Conservation (phyloP, 176 grass and related monocot species). For the Poa annua region DNA sequence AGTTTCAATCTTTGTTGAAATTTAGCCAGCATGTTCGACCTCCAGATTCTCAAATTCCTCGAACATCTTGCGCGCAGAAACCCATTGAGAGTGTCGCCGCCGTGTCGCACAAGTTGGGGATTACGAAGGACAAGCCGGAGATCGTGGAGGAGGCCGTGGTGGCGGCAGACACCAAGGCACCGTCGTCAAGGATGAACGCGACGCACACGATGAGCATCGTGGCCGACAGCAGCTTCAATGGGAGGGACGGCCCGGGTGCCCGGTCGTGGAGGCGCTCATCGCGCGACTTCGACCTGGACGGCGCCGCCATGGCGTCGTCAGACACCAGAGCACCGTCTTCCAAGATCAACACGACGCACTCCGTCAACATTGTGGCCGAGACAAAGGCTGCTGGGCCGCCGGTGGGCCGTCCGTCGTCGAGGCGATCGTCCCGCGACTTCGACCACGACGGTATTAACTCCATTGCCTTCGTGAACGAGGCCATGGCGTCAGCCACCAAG, state of each 20-base stretch:
- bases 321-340: conserved; percentile 32
- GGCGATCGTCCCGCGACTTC: conserved; percentile 75
- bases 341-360: conserved; percentile 54
- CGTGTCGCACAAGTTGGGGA: conserved; percentile 23
- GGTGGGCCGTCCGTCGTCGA: conserved; percentile 61
- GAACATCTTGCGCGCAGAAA: conserved; percentile 30
- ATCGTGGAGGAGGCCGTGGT: conserved; percentile 19
- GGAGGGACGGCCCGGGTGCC: conserved; percentile 49
- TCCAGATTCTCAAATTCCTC: neutral
- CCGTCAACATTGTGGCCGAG: conserved; percentile 54
- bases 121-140: conserved; percentile 26
- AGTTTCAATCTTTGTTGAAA: neutral
- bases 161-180: conserved; percentile 34
- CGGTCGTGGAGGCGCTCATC: conserved; percentile 75
- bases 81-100: conserved; percentile 25
- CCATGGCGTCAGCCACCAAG: conserved; percentile 40
- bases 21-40: neutral
- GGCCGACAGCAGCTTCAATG: conserved; percentile 50
- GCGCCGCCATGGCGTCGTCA: conserved; percentile 16
- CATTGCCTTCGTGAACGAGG: conserved; percentile 52
- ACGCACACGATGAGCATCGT: conserved; percentile 55
- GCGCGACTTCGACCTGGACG: conserved; percentile 67
- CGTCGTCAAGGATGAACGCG: conserved; percentile 46
- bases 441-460: conserved; percentile 57
- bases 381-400: conserved; percentile 36